Base-by-base conservation (phyloP, 768 basidiomycete genomes). In the Termitomyces titanicus region DNA sequence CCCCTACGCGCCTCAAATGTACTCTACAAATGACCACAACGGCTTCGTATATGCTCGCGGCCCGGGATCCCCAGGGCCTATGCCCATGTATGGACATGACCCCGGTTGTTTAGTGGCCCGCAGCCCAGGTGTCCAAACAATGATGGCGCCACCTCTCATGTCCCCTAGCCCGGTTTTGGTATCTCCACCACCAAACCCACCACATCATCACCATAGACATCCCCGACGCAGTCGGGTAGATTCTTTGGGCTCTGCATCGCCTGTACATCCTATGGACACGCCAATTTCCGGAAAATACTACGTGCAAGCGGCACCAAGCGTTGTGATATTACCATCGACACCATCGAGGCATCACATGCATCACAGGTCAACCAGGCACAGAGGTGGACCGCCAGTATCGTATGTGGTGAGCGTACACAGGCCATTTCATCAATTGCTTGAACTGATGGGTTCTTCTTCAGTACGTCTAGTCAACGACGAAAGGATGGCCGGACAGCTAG, bases 51-150 rank as follows among this genome's bases (percentile, higher is more conserved):
- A 63, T 15, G 50, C 58, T 20, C 47, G n/a, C 24, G 58, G 60
- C 18, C 56, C 47, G n/a, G 38, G 49, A 24, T 60, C 57, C 6
- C 61, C 64, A 2, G 58, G 61, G 7, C 58, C 59, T 17, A 61
- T 64, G 54, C 33, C 61, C n/a, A 20, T 43, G 27, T 39, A 54
- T 39, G 48, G 50, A 49, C 50, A 51, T 48, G 15, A 60, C 20
- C 49, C 48, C 3, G 47, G 18, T 29, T 34, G 38, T 11, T 18
- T 31, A 37, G 25, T 45, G 37, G 56, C 46, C 18, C 51, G 20
- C 45, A 50, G 40, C 35, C 43, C 56, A 46, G 61, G 55, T 35
- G 49, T 33, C 1, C 51, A 50, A 45, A 53, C 53, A 40, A 54
- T 38, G 33, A 45, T 46, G 43, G 31, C 42, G 7, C 54, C 43